Evolutionary conservation across 306 rosid species (phyloP).

Genomic region (Senna siamea): DNA sequence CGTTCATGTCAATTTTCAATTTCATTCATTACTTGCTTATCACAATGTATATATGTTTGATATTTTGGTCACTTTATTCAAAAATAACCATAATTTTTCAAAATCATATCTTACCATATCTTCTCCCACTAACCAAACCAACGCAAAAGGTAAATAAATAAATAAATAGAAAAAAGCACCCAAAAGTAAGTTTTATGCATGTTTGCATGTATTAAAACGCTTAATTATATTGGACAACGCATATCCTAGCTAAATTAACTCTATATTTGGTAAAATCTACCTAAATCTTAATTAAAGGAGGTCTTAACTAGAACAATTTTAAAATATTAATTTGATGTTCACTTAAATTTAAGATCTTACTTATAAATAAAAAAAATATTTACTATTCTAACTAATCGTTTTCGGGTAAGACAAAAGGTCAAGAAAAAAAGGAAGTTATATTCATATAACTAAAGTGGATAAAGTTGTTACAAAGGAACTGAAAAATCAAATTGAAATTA

Average conservation of each 20-base stretch:
- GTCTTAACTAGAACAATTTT: not conserved
- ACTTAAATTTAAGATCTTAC: no score
- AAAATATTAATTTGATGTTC: not conserved
- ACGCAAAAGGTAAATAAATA: not conserved
- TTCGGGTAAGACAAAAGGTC: no score
- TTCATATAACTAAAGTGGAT: no score
- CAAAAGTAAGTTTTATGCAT: not conserved
- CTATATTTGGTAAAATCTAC: not conserved
- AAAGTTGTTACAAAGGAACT: no score
- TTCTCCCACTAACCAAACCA: slow-evolving; percentile 33
- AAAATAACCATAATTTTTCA: slow-evolving; percentile 35
- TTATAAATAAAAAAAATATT: no score
- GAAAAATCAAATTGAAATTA: no score
- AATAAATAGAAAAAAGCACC: slow-evolving; percentile 4
- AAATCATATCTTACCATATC: slow-evolving; percentile 57
- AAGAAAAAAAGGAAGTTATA: no score
- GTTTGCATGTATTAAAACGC: not conserved
- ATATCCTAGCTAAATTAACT: not conserved
- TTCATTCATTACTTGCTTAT: not conserved
- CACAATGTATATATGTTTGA: not conserved
- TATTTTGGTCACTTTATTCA: slow-evolving; percentile 35
- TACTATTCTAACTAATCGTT: no score
- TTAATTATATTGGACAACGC: not conserved
- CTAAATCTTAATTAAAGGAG: not conserved
- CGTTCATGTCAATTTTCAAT: slow-evolving; percentile 39